phyloP scores from a whole-genome alignment of 2,329 filamentous ascomycete genomes.

The Ophiostoma angusticollis region DNA sequence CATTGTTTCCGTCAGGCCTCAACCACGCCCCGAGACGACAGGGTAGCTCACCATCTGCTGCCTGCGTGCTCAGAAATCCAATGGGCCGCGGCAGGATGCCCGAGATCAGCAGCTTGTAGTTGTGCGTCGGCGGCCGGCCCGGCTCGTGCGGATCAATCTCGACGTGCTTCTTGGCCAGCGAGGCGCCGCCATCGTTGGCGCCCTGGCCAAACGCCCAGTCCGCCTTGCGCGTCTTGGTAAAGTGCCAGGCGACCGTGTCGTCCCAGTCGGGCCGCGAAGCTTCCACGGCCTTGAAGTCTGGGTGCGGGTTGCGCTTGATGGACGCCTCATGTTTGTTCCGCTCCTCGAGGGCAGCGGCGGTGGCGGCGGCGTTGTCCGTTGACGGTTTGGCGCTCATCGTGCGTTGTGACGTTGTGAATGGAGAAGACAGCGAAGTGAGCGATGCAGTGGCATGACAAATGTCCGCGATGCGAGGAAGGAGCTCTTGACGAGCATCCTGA shows the following conservation, averaged over 20 bases:
- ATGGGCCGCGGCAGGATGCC: slow-evolving; percentile 74
- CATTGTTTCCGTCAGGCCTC: not conserved
- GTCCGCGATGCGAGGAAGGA: too few relatives aligned
- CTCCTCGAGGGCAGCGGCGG: slow-evolving; percentile 2
- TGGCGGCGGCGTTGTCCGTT: not conserved
- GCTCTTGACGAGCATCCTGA: too few relatives aligned
- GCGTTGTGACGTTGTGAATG: slow-evolving; percentile 1
- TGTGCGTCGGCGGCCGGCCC: slow-evolving; percentile 53
- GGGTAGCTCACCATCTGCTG: slow-evolving; percentile 38
- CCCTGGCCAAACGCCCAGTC: slow-evolving; percentile 54
- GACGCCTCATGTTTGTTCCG: slow-evolving; percentile 12
- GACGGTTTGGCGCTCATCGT: not conserved
- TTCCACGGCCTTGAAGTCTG: slow-evolving; percentile 64
- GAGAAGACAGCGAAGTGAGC: not conserved
- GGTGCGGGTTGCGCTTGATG: slow-evolving; percentile 53
- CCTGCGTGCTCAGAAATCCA: slow-evolving; percentile 44
- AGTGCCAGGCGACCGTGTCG: slow-evolving; percentile 32
- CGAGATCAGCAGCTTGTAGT: slow-evolving; percentile 88
- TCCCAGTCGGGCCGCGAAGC: slow-evolving; percentile 46
- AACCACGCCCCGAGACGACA: not conserved
- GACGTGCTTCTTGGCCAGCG: slow-evolving; percentile 43
- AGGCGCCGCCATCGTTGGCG: slow-evolving; percentile 36
- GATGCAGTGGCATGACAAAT: too few relatives aligned
- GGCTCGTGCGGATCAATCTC: slow-evolving; percentile 69
- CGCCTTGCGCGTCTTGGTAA: slow-evolving; percentile 51